Evolutionary conservation across 2,329 filamentous ascomycete species (phyloP), one percentile per base, ranked within the genome.

Genomic region (Fusarium nelsonii): DNA sequence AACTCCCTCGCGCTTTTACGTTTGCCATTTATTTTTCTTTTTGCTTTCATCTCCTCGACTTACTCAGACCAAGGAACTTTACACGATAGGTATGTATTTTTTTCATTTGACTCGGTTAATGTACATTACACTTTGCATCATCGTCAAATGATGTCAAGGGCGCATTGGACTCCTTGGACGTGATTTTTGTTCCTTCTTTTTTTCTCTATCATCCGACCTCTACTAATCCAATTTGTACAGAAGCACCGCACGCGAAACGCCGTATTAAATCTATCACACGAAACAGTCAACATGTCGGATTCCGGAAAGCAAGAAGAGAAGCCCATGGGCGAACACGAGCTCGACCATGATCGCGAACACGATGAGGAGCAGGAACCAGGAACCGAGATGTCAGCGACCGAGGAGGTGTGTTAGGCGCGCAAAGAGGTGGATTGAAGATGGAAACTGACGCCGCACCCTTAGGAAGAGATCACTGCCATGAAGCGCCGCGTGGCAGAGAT

Each of bases 391-490:
- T 69, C 68, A 58, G 73, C 72, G 57, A 76, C 67, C 60, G 78
- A 79, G 73, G 78, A 79, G 78, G 78, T 79, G 76, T 72, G 77
- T 79, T 67, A 70, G 73, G 73, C 69, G 73, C 69, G 64, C 61
- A 66, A 75, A 76, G 74, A 76, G 73, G 70, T 72, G 69, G 68
- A 70, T 48, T 58, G 53, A 59, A 70, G 49, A 69, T 54, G 68
- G 73, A 70, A 69, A 75, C 78, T 80, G 77, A 80, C 78, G 68
- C 68, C 70, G 65, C 69, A 65, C 63, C 63, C 70, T 64, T 78
- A 89, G 87, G 86, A 95, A 85, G 92, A 96, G 81, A 95, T 96
- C 75, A 89, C 89, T 65, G 92, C 91, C 61, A 96, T 96, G 92
- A 96, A 95, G 85, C 87, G 88, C 75, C 87, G 92, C 73, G 92